Conservation (phyloP, 495 filamentous ascomycete genomes). For the Xylaria bambusicola region DNA sequence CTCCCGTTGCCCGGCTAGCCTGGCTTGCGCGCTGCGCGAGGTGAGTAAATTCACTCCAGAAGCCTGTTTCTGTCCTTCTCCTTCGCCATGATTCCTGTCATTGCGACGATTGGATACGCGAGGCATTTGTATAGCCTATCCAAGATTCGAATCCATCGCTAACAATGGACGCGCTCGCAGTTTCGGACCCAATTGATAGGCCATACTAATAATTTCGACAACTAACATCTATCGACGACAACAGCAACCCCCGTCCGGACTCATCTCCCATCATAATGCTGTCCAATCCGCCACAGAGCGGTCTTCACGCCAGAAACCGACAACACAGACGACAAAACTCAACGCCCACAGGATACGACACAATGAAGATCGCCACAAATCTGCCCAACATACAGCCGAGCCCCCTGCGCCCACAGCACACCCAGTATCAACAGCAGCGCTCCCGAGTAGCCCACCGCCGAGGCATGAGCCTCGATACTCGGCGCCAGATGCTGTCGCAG, state of each 20-base stretch:
- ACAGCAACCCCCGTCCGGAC: constrained; percentile 53
- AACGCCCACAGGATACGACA: constrained; percentile 74
- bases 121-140: too few species aligned
- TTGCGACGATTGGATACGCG: too few species aligned
- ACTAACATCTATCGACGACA: constrained; percentile 48
- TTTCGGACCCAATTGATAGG: constrained; percentile 57
- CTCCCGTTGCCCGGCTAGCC: constrained; percentile 59
- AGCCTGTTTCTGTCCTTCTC: background rate
- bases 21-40: constrained; percentile 78
- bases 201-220: constrained; percentile 42
- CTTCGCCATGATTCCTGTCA: background rate
- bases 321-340: constrained; percentile 88
- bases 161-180: constrained; percentile 35
- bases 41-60: constrained; percentile 41
- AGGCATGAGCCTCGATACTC: constrained; percentile 77
- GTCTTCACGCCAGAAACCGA: constrained; percentile 67
- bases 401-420: constrained; percentile 2
- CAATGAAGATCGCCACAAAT: constrained; percentile 60
- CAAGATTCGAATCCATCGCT: too few species aligned
- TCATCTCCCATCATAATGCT: constrained; percentile 71
- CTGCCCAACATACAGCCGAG: constrained; percentile 56
- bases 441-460: constrained; percentile 63
- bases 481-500: constrained; percentile 51
- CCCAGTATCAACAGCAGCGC: constrained; percentile 43
- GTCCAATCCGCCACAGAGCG: constrained; percentile 63